Base-by-base conservation (phyloP, 2,329 filamentous ascomycete genomes). In the Talaromyces sp. region DNA sequence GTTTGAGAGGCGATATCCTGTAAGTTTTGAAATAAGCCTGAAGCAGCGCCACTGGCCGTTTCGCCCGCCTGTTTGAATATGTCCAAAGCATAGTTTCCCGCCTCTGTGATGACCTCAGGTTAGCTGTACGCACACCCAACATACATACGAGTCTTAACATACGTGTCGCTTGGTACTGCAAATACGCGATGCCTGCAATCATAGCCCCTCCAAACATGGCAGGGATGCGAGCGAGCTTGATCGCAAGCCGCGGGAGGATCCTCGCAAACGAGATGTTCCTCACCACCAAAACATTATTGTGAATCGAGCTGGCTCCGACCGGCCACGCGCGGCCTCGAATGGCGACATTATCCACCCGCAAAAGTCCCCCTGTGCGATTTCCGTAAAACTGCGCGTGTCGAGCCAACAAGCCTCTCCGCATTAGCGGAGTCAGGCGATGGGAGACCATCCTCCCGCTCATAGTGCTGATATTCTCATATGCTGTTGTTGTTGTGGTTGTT, bases 111-210 rank as follows among this genome's bases (percentile, higher is more conserved):
- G 47, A 27, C 28, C 57, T 57, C 30, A 55, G 4, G 44, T 61
- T 40, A 58, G 61, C 59, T 36, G 12, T 9, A n/a, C 31, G n/a
- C 16, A 18, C 23, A 51, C 30, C 53, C 1, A 54, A 31, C 51
- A 16, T 55, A 42, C 4, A 16, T 18, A 5, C 36, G 16, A 27
- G 10, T 18, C 6, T 30, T 36, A 64, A 84, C 90, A 65, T 84
- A 93, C 90, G 90, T 61, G 89, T 87, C 65, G 95, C 94, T 77
- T 99, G 95, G 74, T 99, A 98, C 74, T 99, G 95, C 56, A 99
- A 80, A 84, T 96, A 99, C 30, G 92, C 92, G 63, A 96, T 79
- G 2, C 90, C 91, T 14, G 91, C 93, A 67, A 99, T 85, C 71
- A 92, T 91, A 54, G 93, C 85, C 50, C 92, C 92, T 50, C 94